Evolutionary conservation across 139 green algal genomes (phyloP), one percentile per base, ranked within the genome.

Genomic region (Trebouxia sp.): DNA sequence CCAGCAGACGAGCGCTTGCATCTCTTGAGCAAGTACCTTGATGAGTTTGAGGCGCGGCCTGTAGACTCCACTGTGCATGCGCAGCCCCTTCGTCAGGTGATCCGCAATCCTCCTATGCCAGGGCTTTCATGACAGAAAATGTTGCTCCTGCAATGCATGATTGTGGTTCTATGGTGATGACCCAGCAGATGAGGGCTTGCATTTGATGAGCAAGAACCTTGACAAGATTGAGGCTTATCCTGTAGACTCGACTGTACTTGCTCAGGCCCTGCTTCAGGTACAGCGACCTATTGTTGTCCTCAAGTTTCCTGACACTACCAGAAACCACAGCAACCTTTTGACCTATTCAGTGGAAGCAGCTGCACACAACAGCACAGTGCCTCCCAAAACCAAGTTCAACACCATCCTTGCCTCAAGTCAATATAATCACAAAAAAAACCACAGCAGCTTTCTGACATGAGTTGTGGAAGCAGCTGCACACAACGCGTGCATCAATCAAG

Each of bases 101-200:
- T 53, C 14, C 35, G n/a, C 14, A 5, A 45, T 12, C 32, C 28
- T n/a, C 14, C 14, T 6, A n/a, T n/a, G n/a, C n/a, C 83, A 94
- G 91, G 89, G 94, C 26, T 99, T 99, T 88, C 97, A 98, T 87
- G 81, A 76, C 20, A 90, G 92, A 35, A 98, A 98, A 88, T 99
- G 98, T 87, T 95, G 98, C 91, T 95, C 96, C 58, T 92, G 80
- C 84, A 98, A 98, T 81, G 88, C 94, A 6, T 86, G 95, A 45
- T 95, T 99, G 89, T 99, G 97, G 97, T 98, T 99, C 91, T 98
- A 98, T 77, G 97, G 97, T 41, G 95, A 99, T 76, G 97, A 99
- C 78, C 86, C 93, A 22, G 87, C 94, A 0, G 83, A 93, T 65
- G 89, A 97, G 88, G 91, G 97, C 32, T 91, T 99, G 70, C 67